Conservation (phyloP, 352 stramenopile species). For the Pythium sp. region DNA sequence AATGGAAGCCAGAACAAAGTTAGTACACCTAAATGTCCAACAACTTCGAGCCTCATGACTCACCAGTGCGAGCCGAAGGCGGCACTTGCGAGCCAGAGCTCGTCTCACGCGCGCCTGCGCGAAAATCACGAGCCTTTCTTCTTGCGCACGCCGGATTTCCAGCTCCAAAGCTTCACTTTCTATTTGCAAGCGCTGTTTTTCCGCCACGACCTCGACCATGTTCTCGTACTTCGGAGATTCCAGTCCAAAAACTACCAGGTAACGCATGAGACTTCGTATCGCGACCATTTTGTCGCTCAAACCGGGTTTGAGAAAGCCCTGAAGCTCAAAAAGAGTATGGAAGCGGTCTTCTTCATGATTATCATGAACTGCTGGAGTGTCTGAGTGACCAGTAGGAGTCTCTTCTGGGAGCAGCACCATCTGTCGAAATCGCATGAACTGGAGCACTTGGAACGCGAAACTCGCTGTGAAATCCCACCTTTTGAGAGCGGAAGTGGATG, state of each 20-base stretch:
- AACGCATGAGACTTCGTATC: slow-evolving; percentile 35
- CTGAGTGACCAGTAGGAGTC: neutral
- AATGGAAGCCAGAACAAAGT: neutral
- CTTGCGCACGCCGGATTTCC: slow-evolving; percentile 4
- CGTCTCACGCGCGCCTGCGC: slow-evolving; percentile 36
- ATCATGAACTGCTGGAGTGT: neutral
- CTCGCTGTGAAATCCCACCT: slow-evolving; percentile 36
- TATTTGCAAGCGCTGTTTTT: slow-evolving; percentile 2
- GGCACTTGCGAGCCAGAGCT: slow-evolving; percentile 28
- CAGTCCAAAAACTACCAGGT: slow-evolving; percentile 31
- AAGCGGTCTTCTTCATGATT: neutral
- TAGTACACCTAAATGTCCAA: neutral
- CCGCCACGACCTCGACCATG: slow-evolving; percentile 35
- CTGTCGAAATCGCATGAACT: slow-evolving; percentile 29
- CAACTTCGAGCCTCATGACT: slow-evolving; percentile 2
- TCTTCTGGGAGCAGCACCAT: slow-evolving; percentile 12
- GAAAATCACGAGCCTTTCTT: slow-evolving; percentile 26
- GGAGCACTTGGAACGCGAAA: slow-evolving; percentile 41
- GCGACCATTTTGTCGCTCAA: slow-evolving; percentile 18
- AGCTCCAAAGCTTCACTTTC: neutral
- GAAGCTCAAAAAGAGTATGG: neutral
- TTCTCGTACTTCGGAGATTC: slow-evolving; percentile 32
- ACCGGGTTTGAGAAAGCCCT: neutral
- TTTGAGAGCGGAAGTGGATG: slow-evolving; percentile 22
- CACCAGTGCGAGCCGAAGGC: slow-evolving; percentile 37